A percentile compares a stretch with the other conserved stretches of the same genome.
These are phyloP conservation scores for Sugiyamaella floridensis DNA, from an alignment of 805 yeast species.

Conservation along the genomic window DNA sequence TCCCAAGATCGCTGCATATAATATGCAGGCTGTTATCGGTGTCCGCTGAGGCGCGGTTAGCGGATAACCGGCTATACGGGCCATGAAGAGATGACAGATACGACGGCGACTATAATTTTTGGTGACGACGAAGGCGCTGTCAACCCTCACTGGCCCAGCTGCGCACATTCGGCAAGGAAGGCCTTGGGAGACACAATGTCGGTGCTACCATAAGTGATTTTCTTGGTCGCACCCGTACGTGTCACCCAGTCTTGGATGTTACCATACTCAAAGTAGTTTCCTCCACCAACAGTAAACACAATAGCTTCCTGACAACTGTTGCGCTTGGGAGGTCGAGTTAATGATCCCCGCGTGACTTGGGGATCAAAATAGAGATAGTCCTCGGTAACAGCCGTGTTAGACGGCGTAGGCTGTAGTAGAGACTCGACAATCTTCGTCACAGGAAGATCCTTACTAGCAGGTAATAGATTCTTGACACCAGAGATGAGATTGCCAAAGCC, in stretches of 20 bases:
- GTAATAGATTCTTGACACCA: conserved; percentile 78
- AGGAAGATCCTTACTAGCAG: conserved; percentile 83
- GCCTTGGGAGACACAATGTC: conserved; percentile 39
- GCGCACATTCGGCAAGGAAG: conserved; percentile 29
- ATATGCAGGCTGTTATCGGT: neutral
- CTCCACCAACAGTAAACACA: conserved; percentile 95
- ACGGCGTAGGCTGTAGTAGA: conserved; percentile 66
- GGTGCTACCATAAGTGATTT: conserved; percentile 82
- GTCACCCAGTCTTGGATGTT: conserved; percentile 84
- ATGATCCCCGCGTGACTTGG: conserved; percentile 75
- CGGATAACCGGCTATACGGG: neutral
- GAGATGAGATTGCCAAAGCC: conserved; percentile 87
- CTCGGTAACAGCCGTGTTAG: conserved; percentile 65
- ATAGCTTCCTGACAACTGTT: conserved; percentile 72
- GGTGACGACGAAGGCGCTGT: neutral
- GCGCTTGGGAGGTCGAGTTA: conserved; percentile 81
- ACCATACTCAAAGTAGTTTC: conserved; percentile 89
- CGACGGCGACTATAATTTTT: too few relatives aligned
- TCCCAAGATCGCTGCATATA: neutral
- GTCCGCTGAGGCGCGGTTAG: neutral
- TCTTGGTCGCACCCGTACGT: conserved; percentile 37
- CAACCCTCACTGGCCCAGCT: conserved; percentile 22
- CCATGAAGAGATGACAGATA: too few relatives aligned
- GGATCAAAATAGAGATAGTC: conserved; percentile 91
- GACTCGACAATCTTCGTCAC: conserved; percentile 88